A percentile compares a stretch with the other conserved stretches of the same genome.
Evolutionary conservation across 495 filamentous ascomycete species (phyloP).

Genomic region (Neohortaea acidophila): DNA sequence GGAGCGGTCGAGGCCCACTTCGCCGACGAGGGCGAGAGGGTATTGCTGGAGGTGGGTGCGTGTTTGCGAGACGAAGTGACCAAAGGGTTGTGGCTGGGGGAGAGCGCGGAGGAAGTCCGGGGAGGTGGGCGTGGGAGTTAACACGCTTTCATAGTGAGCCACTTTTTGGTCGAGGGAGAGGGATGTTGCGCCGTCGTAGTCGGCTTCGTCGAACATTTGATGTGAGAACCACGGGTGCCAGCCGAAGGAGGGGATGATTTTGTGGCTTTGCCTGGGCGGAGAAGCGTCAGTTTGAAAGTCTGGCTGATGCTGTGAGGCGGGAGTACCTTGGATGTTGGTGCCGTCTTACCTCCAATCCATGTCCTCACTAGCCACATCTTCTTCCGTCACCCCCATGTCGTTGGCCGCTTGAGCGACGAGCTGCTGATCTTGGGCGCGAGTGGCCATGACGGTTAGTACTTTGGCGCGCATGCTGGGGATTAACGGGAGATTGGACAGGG

Average conservation of each 20-base stretch:
- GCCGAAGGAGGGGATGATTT: constrained; percentile 73
- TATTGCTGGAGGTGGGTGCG: constrained; percentile 43
- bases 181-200: constrained; percentile 28
- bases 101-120: constrained; percentile 47
- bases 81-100: constrained; percentile 56
- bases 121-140: constrained; percentile 46
- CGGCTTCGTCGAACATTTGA: constrained; percentile 55
- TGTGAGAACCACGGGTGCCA: constrained; percentile 99
- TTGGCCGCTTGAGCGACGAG: constrained; percentile 58
- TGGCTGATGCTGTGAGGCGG: not conserved
- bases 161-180: constrained; percentile 34
- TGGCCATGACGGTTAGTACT: constrained; percentile 75
- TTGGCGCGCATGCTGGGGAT: constrained; percentile 66
- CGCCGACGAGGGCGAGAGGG: constrained; percentile 64
- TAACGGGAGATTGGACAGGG: constrained; percentile 51
- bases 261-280: constrained; percentile 17
- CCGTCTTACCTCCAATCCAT: constrained; percentile 17
- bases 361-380: constrained; percentile 3
- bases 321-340: constrained; percentile 10
- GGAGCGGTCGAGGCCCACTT: constrained; percentile 72
- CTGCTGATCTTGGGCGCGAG: constrained; percentile 70
- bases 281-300: not conserved
- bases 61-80: constrained; percentile 48
- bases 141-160: constrained; percentile 55
- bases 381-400: constrained; percentile 26